phyloP scores from a whole-genome alignment of 108 stramenopile genomes.

The Fragilariopsis cylindrus region DNA sequence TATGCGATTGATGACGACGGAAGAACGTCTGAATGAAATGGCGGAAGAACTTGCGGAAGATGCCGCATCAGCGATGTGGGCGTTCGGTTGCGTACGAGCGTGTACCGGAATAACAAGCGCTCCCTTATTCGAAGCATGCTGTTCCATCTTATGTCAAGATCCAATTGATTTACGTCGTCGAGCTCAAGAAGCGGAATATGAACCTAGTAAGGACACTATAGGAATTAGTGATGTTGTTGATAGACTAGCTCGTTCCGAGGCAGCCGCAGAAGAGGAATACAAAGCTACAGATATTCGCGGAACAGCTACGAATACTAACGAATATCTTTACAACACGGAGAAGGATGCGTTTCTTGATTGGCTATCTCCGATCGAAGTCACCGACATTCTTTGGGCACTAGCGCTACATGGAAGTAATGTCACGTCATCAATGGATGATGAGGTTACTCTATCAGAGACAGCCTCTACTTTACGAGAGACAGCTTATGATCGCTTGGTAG shows the following conservation, averaged over 20 bases:
- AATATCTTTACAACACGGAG: not conserved
- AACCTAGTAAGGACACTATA: slow-evolving; percentile 9
- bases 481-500: slow-evolving; percentile 45
- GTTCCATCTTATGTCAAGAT: slow-evolving; percentile 55
- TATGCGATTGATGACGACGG: slow-evolving; percentile 3
- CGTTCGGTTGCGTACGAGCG: slow-evolving; percentile 53
- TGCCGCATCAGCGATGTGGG: slow-evolving; percentile 52
- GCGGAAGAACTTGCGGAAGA: slow-evolving; percentile 55
- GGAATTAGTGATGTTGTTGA: slow-evolving; percentile 47
- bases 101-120: slow-evolving; percentile 43
- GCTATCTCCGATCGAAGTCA: slow-evolving; percentile 55
- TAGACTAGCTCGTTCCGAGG: slow-evolving; percentile 45
- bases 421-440: slow-evolving; percentile 15
- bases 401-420: slow-evolving; percentile 47
- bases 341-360: slow-evolving; percentile 45
- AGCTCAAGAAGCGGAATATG: slow-evolving; percentile 33
- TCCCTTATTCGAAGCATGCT: slow-evolving; percentile 49
- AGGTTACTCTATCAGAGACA: slow-evolving; percentile 41
- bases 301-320: not conserved
- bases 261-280: slow-evolving; percentile 8
- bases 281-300: not conserved
- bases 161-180: slow-evolving; percentile 32
- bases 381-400: slow-evolving; percentile 52
- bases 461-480: slow-evolving; percentile 37
- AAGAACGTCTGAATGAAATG: slow-evolving; percentile 38